A percentile compares a stretch with the other conserved stretches of the same genome.
Conservation (phyloP, 805 yeast genomes). For the Candida qinlingensis region DNA sequence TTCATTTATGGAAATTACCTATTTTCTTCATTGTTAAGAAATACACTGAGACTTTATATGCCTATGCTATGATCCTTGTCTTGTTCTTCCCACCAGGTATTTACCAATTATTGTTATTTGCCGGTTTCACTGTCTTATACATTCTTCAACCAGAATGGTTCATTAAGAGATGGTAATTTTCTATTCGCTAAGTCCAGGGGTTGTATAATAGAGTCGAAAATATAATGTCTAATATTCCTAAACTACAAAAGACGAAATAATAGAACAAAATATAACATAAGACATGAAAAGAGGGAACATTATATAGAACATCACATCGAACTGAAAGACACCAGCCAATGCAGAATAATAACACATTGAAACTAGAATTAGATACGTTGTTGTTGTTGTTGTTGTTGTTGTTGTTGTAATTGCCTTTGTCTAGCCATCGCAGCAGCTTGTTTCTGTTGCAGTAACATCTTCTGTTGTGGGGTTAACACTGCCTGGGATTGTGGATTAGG, state of each 20-base stretch:
- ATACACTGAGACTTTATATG: slow-evolving; percentile 8
- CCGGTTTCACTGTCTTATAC: slow-evolving; percentile 8
- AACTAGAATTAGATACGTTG: too few species aligned
- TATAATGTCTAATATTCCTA: neutral
- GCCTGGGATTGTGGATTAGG: slow-evolving; percentile 10
- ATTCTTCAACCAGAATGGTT: slow-evolving; percentile 13
- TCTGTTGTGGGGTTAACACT: slow-evolving; percentile 7
- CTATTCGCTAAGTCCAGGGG: neutral
- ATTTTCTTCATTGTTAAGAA: slow-evolving; percentile 10
- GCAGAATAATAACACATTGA: too few species aligned
- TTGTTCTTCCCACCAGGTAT: slow-evolving; percentile 19
- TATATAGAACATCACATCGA: too few species aligned
- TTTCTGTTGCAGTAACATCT: slow-evolving; percentile 6
- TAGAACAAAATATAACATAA: neutral
- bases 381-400: slow-evolving; percentile 4
- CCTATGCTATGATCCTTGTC: slow-evolving; percentile 11
- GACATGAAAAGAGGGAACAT: neutral
- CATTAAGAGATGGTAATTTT: slow-evolving; percentile 8
- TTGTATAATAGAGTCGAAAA: neutral
- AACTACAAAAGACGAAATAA: neutral
- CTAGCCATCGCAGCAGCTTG: slow-evolving; percentile 1
- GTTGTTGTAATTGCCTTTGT: slow-evolving; percentile 6
- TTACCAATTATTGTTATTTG: slow-evolving; percentile 12
- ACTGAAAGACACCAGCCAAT: too few species aligned
- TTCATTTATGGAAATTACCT: slow-evolving; percentile 21